Base-by-base conservation (phyloP, 2,329 filamentous ascomycete genomes). In the Shiraia bambusicola region DNA sequence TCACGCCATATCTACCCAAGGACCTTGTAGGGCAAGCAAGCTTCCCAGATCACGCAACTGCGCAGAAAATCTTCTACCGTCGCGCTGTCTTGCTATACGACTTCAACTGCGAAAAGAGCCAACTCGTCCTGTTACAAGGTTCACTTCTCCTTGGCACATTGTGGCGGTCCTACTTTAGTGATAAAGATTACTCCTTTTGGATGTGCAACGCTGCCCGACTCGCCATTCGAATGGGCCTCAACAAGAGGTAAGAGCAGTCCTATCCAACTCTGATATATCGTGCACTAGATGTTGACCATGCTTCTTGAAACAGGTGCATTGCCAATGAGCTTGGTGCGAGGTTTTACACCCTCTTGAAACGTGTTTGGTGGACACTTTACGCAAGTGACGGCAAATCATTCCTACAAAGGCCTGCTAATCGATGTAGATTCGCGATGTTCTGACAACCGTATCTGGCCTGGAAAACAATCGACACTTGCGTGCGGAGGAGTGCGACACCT, bases 181-280 rank as follows among this genome's bases (percentile, higher is more conserved):
- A 34, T 19, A 34, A 34, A n/a, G 31, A 34, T 22, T 34, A 34
- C n/a, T 25, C 16, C 15, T 29, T 29, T 29, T 34, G 31, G 15
- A 12, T 34, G 15, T 25, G 22, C 15, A 34, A 34, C n/a, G 31
- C 31, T 19, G 31, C 22, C 16, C 31, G 31, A 34, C 16, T 34
- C 9, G 31, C 15, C 31, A 17, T 19, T 22, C 31, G 31, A 22
- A 34, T 22, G 31, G 31, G 31, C 15, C 31, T 34, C 16, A 19
- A 34, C 31, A 34, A 13, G n/a, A 25, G 22, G 31, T 34, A 34
- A 22, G 31, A n/a, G 22, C 22, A 12, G 6, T 25, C n/a, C n/a
- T 30, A 9, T 15, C 4, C 8, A n/a, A 14, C 17, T 10, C 6
- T 3, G 22, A 11, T 15, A 22, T 34, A 34, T 13, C 7, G 31